Evolutionary conservation across 2,329 filamentous ascomycete genomes (phyloP).

Genomic region (Trichoderma brevicompactum): DNA sequence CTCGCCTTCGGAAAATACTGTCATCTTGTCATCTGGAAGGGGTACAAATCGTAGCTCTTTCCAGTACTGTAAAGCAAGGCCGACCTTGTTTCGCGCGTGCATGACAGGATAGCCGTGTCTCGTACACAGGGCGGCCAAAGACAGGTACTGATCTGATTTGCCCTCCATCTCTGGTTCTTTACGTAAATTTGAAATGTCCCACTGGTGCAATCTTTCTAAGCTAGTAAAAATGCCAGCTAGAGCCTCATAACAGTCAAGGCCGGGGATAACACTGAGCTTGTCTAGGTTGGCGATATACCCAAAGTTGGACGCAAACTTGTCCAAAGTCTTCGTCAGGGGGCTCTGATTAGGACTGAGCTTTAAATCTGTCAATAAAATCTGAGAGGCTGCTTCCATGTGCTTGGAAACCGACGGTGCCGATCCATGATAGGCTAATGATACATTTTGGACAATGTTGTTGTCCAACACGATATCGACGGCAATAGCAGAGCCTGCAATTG

Average conservation of each 20-base stretch:
- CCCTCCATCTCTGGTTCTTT: slow-evolving; percentile 51
- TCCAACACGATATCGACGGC: slow-evolving; percentile 65
- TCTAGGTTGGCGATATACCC: slow-evolving; percentile 71
- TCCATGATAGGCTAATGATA: slow-evolving; percentile 66
- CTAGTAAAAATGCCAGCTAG: slow-evolving; percentile 74
- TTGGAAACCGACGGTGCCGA: slow-evolving; percentile 61
- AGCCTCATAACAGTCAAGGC: slow-evolving; percentile 77
- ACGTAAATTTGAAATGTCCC: slow-evolving; percentile 66
- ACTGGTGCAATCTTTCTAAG: slow-evolving; percentile 69
- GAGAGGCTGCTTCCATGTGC: slow-evolving; percentile 64
- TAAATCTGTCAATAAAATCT: slow-evolving; percentile 69
- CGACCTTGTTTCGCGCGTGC: slow-evolving; percentile 69
- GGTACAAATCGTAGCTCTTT: slow-evolving; percentile 61
- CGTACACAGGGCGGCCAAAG: slow-evolving; percentile 67
- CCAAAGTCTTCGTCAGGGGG: slow-evolving; percentile 71
- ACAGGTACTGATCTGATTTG: slow-evolving; percentile 55
- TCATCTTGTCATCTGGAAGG: slow-evolving; percentile 43
- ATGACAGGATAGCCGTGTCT: slow-evolving; percentile 72
- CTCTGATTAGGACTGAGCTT: slow-evolving; percentile 62
- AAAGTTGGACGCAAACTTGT: slow-evolving; percentile 72
- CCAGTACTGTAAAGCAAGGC: slow-evolving; percentile 79
- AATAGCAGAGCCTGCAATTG: slow-evolving; percentile 65
- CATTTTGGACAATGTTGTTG: slow-evolving; percentile 65
- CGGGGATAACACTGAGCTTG: slow-evolving; percentile 69
- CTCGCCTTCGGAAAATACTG: slow-evolving; percentile 45